Evolutionary conservation across 2,329 filamentous ascomycete genomes (phyloP).

Genomic region (Colletotrichum theobromicola): DNA sequence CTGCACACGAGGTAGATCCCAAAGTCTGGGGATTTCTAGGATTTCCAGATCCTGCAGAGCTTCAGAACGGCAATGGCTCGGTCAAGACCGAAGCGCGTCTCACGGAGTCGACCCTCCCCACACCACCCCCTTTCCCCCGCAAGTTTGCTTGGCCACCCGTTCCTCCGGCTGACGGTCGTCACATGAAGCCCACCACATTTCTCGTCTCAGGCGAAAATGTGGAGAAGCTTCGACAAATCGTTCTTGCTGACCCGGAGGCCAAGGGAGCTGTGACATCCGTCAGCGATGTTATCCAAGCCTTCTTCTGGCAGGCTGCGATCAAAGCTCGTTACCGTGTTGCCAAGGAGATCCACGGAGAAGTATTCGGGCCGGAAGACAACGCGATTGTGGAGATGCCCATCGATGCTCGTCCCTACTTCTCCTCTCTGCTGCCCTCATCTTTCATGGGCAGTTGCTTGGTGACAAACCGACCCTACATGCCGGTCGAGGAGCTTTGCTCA

Average conservation of each 20-base stretch:
- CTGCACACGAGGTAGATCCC: neutral
- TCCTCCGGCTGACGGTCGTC: neutral
- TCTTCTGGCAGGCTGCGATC: neutral
- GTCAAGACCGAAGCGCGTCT: neutral
- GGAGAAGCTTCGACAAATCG: neutral
- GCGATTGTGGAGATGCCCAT: neutral
- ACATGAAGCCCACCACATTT: neutral
- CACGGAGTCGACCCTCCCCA: neutral
- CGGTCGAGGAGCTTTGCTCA: neutral
- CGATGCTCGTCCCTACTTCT: neutral
- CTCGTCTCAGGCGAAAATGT: neutral
- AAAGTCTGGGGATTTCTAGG: neutral
- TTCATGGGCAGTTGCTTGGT: neutral
- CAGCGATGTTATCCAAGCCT: neutral
- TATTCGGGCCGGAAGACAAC: fast-evolving
- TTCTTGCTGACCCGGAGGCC: neutral
- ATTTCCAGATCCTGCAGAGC: neutral
- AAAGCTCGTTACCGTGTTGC: neutral
- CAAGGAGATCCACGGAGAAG: neutral
- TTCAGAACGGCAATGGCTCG: neutral
- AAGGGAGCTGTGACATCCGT: neutral
- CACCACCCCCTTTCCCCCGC: neutral
- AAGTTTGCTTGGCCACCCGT: neutral
- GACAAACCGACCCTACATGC: neutral
- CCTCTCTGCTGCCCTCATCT: neutral